These are phyloP conservation scores for Boletus coccyginus DNA, from an alignment of 768 basidiomycete genomes.

Conservation along the genomic window DNA sequence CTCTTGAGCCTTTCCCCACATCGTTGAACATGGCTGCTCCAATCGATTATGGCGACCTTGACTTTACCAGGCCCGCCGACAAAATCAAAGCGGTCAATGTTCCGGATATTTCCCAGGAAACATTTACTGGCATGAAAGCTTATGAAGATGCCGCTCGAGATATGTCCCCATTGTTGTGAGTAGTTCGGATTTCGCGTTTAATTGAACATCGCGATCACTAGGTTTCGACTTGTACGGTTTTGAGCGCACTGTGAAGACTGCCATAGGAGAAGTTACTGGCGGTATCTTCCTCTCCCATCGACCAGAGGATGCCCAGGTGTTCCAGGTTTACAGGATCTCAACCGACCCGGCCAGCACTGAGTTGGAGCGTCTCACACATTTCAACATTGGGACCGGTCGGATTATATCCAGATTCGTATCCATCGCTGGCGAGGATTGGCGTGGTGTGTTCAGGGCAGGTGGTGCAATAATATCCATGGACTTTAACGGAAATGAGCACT, in stretches of 20 bases:
- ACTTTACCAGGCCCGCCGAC: conserved; percentile 36
- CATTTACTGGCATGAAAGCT: conserved; percentile 34
- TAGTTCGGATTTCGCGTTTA: neutral
- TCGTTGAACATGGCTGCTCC: conserved; percentile 17
- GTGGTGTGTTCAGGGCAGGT: conserved; percentile 35
- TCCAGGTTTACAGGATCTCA: conserved; percentile 36
- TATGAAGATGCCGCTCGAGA: conserved; percentile 41
- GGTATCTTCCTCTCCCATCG: conserved; percentile 37
- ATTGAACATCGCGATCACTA: conserved; percentile 2
- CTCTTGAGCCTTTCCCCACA: neutral
- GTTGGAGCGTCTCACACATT: conserved; percentile 38
- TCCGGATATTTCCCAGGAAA: conserved; percentile 30
- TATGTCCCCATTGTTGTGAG: neutral
- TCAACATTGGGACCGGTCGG: conserved; percentile 38
- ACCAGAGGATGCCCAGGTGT: conserved; percentile 38
- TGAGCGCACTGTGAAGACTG: conserved; percentile 19
- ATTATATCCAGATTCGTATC: conserved; percentile 32
- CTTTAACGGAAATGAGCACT: conserved; percentile 39
- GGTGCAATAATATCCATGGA: conserved; percentile 41
- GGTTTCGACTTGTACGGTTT: conserved; percentile 30
- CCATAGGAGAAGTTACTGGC: conserved; percentile 8
- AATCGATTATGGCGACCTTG: conserved; percentile 30
- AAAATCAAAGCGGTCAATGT: conserved; percentile 41
- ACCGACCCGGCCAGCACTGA: conserved; percentile 22
- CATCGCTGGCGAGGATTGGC: conserved; percentile 41